These are phyloP conservation scores for Scytalidium lignicola DNA, from an alignment of 2,329 filamentous ascomycete genomes.

Conservation along the genomic window DNA sequence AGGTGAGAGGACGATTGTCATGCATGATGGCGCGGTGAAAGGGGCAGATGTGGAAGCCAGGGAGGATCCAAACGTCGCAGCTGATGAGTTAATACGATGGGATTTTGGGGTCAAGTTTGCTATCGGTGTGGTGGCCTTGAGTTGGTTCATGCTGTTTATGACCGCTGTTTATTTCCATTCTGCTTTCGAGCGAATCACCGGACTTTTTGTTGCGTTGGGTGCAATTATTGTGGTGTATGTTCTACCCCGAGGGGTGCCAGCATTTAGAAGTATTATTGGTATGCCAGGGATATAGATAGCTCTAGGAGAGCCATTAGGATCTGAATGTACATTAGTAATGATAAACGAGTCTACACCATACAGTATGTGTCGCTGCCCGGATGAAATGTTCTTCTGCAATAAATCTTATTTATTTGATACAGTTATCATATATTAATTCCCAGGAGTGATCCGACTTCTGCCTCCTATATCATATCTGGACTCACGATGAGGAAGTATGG, in stretches of 20 bases:
- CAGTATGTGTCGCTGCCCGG: background rate
- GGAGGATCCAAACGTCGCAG: constrained; percentile 6
- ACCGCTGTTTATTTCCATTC: constrained; percentile 98
- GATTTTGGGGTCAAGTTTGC: constrained; percentile 51
- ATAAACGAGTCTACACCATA: background rate
- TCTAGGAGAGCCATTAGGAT: background rate
- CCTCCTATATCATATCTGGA: background rate
- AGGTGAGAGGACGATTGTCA: constrained; percentile 63
- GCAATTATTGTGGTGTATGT: constrained; percentile 47
- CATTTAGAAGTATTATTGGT: constrained; percentile 41
- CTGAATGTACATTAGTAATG: background rate
- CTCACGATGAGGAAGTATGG: background rate
- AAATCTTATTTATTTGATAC: background rate
- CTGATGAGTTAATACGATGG: constrained; percentile 24
- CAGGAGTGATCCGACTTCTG: background rate
- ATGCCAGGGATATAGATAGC: constrained; percentile 32
- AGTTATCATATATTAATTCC: background rate
- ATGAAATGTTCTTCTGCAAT: background rate
- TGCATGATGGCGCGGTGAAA: constrained; percentile 61
- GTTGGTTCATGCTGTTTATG: constrained; percentile 97
- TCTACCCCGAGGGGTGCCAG: constrained; percentile 37
- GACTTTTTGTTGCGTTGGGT: constrained; percentile 40
- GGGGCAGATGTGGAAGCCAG: constrained; percentile 45
- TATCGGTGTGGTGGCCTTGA: constrained; percentile 60
- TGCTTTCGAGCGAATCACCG: constrained; percentile 82